Conservation (phyloP, 345 rosid genomes). For the Geranium rotundifolium region DNA sequence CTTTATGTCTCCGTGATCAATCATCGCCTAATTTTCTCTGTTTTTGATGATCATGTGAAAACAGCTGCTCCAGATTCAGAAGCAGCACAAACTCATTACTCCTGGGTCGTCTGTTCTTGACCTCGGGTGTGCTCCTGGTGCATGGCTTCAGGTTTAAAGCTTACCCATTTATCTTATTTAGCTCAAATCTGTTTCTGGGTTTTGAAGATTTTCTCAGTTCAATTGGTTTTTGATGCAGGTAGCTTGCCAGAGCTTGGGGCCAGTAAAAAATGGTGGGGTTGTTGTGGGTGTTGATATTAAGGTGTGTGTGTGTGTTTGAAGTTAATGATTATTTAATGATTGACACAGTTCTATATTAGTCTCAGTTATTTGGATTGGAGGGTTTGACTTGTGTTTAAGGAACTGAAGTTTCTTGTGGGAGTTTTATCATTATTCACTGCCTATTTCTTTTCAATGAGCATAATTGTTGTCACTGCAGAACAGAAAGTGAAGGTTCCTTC, state of each 20-base stretch:
- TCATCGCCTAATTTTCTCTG: background rate
- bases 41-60: background rate
- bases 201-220: background rate
- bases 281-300: slow-evolving; percentile 87
- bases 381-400: background rate
- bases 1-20: background rate
- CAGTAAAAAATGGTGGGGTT: slow-evolving; percentile 59
- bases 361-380: no score
- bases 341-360: no score
- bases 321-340: background rate
- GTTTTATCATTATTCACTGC: background rate
- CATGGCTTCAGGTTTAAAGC: slow-evolving; percentile 84
- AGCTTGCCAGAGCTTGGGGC: slow-evolving; percentile 90
- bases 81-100: slow-evolving; percentile 63
- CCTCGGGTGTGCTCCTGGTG: slow-evolving; percentile 97
- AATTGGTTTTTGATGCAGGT: slow-evolving; percentile 34
- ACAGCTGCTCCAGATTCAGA: slow-evolving; percentile 90
- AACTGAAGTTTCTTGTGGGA: background rate
- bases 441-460: background rate
- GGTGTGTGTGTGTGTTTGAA: slow-evolving; percentile 29
- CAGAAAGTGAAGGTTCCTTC: slow-evolving; percentile 97
- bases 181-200: no score
- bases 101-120: slow-evolving; percentile 88
- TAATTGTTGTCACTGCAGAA: slow-evolving; percentile 27
- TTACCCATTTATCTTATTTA: background rate